Base-by-base conservation (phyloP, 179 eudicot species). In the Actinidia arguta region DNA sequence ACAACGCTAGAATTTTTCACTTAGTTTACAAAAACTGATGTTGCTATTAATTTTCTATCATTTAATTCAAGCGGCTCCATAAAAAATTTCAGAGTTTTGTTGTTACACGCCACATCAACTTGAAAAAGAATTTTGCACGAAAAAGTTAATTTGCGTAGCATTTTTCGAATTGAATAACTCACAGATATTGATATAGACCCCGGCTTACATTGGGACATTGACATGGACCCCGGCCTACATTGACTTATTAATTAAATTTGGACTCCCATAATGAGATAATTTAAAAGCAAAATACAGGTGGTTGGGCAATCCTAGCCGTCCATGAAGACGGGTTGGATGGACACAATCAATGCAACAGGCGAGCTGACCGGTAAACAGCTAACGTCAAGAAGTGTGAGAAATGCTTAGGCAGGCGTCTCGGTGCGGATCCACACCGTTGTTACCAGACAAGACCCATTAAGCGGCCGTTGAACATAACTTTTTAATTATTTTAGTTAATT, bases 221-320 rank as follows among this genome's bases (percentile, higher is more conserved):
- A 67, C 13, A 24, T 52, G 82, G 82, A 52, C 76, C 75, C n/a
- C n/a, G n/a, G n/a, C 82, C 76, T 56, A 79, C 62, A 48, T 78
- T 79, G 64, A 61, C 56, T 73, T 22, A 6, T 1, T 68, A 50
- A 46, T 54, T 54, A n/a, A 36, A 31, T 52, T 16, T 14, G 5
- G 42, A 22, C 50, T 51, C 68, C 44, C 48, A 42, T 25, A 63
- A 46, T 12, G 39, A 68, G 55, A 27, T 8, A 13, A 16, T 25
- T 68, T 78, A 68, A n/a, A 1, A 4, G 13, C 18, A 31, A 39
- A 47, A 6, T 16, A 31, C 64, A 50, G 76, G 55, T 55, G 82
- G 66, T 44, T 42, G 48, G 24, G 36, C 25, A 24, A 79, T 79
- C 74, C 22, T 39, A 42, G 54, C 66, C 82, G 17, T 69, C 76